These are phyloP conservation scores for Cornus kousa DNA, from an alignment of 148 eudicot genomes.

Conservation along the genomic window DNA sequence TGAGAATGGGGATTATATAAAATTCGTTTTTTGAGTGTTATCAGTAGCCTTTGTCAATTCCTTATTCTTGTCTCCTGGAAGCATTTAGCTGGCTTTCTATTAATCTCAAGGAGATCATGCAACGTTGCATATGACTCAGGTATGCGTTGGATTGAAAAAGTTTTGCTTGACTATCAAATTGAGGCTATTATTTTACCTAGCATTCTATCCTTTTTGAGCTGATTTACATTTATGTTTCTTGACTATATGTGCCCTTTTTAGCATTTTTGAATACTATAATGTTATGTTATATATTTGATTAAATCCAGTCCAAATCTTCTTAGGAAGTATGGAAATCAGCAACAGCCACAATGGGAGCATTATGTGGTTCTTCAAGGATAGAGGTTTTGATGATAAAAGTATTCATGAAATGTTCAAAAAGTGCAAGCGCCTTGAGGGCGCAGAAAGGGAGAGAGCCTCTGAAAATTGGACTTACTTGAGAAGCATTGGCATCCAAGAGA, in stretches of 20 bases:
- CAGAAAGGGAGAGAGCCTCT: conserved; percentile 57
- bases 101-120: neutral
- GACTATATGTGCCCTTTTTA: neutral
- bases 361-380: conserved; percentile 91
- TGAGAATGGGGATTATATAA: neutral
- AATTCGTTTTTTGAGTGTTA: no score
- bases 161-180: neutral
- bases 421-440: conserved; percentile 75
- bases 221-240: neutral
- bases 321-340: conserved; percentile 61
- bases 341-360: conserved; percentile 55
- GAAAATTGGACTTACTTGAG: conserved; percentile 83
- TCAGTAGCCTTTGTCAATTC: no score
- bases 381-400: conserved; percentile 81
- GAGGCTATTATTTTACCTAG: neutral
- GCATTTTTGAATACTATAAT: no score
- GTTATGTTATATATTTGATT: neutral
- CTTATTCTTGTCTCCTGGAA: neutral
- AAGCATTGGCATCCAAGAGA: conserved; percentile 83
- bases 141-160: neutral
- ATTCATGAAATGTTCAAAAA: conserved; percentile 68
- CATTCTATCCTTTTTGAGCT: neutral
- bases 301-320: conserved; percentile 8
- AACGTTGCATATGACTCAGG: neutral
- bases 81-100: neutral